Evolutionary conservation across 75 land plant species (phyloP).

Genomic region (Pseudotsuga menziesii): DNA sequence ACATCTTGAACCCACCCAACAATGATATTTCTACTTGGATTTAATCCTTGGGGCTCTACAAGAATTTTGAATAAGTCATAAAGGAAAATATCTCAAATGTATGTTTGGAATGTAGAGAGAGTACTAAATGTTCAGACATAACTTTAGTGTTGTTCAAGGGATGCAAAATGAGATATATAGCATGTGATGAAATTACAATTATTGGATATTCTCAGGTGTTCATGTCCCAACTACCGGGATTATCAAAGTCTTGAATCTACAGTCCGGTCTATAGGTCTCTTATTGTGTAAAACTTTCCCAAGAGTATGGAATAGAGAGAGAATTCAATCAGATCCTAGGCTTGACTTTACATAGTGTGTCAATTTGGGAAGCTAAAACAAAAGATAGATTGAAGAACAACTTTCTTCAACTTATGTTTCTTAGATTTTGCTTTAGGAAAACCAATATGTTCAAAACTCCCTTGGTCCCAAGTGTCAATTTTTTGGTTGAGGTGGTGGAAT

Average conservation of each 20-base stretch:
- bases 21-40: no score
- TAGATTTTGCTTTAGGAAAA: slow-evolving; percentile 1
- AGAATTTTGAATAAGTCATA: no score
- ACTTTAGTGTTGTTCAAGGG: no score
- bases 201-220: no score
- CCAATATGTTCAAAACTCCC: neutral
- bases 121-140: no score
- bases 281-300: slow-evolving; percentile 94
- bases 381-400: neutral
- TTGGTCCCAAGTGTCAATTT: slow-evolving; percentile 10
- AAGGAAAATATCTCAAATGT: no score
- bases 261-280: slow-evolving; percentile 43
- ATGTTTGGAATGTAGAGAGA: no score
- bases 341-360: neutral
- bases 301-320: slow-evolving; percentile 88
- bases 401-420: neutral
- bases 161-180: no score
- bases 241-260: slow-evolving; percentile 18
- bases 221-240: no score
- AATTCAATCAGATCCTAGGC: slow-evolving; percentile 62
- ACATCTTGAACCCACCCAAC: no score
- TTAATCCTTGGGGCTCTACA: no score
- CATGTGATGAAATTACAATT: no score
- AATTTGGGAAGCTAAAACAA: neutral
- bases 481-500: slow-evolving; percentile 38